Conservation (phyloP, 2,329 filamentous ascomycete species). For the Nigrograna mackinnonii region DNA sequence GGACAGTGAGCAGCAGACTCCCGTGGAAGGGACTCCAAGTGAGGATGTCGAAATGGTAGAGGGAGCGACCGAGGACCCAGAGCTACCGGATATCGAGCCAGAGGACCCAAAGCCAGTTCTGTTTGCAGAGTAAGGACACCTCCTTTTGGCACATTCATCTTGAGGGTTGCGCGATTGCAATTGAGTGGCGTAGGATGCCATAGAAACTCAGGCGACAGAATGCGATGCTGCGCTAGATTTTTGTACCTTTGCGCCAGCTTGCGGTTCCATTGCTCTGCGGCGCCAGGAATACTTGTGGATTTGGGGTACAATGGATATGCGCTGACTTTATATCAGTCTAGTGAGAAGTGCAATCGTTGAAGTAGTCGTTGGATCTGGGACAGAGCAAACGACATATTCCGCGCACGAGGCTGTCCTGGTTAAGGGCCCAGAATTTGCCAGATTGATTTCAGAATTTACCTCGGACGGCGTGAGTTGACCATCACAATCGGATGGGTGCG, state of each 20-base stretch:
- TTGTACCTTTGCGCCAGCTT: too few species aligned
- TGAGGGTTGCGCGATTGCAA: conserved; percentile 1
- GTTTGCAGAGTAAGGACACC: conserved; percentile 54
- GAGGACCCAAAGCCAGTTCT: conserved; percentile 43
- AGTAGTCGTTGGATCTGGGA: conserved; percentile 53
- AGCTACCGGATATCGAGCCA: conserved; percentile 49
- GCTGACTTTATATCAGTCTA: conserved; percentile 37
- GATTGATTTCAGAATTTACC: conserved; percentile 64
- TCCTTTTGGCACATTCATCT: too few species aligned
- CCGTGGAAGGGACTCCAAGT: conserved; percentile 30
- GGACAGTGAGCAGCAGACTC: conserved; percentile 30
- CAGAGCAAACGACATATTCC: conserved; percentile 65
- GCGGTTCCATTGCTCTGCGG: too few species aligned
- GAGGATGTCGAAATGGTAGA: conserved; percentile 57
- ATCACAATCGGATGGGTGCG: neutral
- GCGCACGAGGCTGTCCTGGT: conserved; percentile 79
- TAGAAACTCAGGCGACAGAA: too few species aligned
- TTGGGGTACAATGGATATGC: neutral
- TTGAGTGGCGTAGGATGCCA: too few species aligned
- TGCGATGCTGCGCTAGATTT: too few species aligned
- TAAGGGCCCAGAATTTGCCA: conserved; percentile 75
- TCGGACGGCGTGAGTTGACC: conserved; percentile 31
- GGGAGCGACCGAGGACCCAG: conserved; percentile 31
- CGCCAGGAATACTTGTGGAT: neutral
- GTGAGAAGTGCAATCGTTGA: conserved; percentile 54